phyloP scores from a whole-genome alignment of 139 green algal species.

The Chlorella sp. region DNA sequence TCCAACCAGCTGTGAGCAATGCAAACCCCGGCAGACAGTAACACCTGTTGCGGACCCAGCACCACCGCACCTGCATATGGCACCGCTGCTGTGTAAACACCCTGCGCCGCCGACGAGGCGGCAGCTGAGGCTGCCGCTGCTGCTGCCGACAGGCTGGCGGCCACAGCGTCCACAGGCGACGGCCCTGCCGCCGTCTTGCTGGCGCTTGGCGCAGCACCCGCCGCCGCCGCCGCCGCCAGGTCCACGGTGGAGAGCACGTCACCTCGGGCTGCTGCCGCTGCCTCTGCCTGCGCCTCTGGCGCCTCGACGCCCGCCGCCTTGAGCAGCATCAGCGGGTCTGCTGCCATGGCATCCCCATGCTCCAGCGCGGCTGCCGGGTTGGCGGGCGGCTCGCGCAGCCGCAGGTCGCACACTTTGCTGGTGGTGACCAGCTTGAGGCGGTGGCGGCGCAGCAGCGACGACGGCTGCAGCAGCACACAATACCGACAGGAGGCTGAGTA shows the following conservation, averaged over 20 bases:
- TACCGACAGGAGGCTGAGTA: no score
- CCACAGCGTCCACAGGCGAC: slow-evolving; percentile 62
- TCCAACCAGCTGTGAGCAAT: not conserved
- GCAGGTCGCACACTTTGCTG: slow-evolving; percentile 64
- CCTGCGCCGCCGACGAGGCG: slow-evolving; percentile 43
- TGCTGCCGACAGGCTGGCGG: slow-evolving; percentile 63
- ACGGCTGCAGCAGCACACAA: slow-evolving; percentile 23
- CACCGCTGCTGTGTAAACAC: slow-evolving; percentile 42
- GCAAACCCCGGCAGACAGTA: not conserved
- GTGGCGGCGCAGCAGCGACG: slow-evolving; percentile 48
- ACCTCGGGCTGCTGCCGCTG: not conserved
- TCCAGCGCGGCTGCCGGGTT: slow-evolving; percentile 51
- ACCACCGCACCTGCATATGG: slow-evolving; percentile 16
- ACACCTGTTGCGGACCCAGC: not conserved
- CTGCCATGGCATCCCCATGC: slow-evolving; percentile 79
- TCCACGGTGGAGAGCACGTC: not conserved
- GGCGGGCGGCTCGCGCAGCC: slow-evolving; percentile 37
- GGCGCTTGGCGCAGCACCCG: not conserved
- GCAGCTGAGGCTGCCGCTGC: slow-evolving; percentile 57
- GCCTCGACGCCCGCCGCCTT: not conserved
- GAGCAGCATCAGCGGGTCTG: slow-evolving; percentile 1
- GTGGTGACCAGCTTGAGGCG: slow-evolving; percentile 77
- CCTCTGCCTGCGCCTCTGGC: not conserved
- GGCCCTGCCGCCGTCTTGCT: slow-evolving; percentile 15
- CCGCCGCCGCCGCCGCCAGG: not conserved